Conservation (phyloP, 2,329 filamentous ascomycete genomes). For the Epichloe amarillans region DNA sequence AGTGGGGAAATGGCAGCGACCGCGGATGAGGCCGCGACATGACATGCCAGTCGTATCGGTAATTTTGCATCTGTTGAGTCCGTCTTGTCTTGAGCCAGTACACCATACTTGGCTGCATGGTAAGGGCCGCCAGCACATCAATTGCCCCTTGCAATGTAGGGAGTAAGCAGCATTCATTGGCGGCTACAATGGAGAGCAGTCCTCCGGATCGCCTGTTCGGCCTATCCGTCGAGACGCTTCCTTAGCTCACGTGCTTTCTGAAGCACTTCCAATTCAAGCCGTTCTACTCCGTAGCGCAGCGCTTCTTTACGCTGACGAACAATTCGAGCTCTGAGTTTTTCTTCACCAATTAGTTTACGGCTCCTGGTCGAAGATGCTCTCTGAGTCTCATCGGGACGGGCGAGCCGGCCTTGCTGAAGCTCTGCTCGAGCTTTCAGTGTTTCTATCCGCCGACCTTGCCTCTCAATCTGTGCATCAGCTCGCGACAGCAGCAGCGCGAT, state of each 20-base stretch:
- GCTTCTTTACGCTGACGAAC: slow-evolving; percentile 72
- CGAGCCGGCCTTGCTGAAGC: slow-evolving; percentile 60
- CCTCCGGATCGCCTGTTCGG: not conserved
- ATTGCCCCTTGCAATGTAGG: not conserved
- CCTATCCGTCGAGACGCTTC: slow-evolving; percentile 30
- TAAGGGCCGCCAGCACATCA: not conserved
- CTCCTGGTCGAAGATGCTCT: slow-evolving; percentile 7
- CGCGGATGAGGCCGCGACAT: not conserved
- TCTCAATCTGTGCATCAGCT: slow-evolving; percentile 72
- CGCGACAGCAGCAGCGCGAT: slow-evolving; percentile 66
- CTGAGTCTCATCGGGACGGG: slow-evolving; percentile 14
- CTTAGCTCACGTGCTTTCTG: slow-evolving; percentile 54
- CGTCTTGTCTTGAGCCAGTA: not conserved
- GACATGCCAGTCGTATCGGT: not conserved
- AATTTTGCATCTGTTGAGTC: not conserved
- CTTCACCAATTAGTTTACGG: slow-evolving; percentile 37
- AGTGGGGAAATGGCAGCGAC: not conserved
- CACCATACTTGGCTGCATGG: no score
- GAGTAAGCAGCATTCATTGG: not conserved
- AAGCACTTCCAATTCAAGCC: slow-evolving; percentile 72
- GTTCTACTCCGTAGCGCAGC: slow-evolving; percentile 73
- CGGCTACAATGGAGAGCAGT: not conserved
- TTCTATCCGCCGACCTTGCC: slow-evolving; percentile 70
- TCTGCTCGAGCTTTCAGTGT: slow-evolving; percentile 72
- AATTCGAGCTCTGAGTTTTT: slow-evolving; percentile 41